Evolutionary conservation across 352 stramenopile species (phyloP).

Genomic region (Phytopythium delawarense): DNA sequence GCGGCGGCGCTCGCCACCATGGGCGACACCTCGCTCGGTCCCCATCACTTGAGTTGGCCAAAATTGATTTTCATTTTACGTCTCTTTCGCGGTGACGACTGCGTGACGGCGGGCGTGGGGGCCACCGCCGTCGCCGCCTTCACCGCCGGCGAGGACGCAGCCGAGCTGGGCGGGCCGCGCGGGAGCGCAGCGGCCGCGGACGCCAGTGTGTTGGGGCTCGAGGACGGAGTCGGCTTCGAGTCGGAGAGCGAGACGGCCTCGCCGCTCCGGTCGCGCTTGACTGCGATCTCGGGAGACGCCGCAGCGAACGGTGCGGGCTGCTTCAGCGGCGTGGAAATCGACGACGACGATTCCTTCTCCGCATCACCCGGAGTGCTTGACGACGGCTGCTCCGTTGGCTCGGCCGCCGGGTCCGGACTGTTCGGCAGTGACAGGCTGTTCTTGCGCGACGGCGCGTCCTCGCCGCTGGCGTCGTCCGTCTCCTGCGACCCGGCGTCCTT

Average conservation of each 20-base stretch:
- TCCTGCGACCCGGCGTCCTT: conserved; percentile 60
- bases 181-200: neutral
- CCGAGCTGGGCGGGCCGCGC: neutral
- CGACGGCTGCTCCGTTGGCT: conserved; percentile 17
- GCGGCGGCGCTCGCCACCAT: conserved; percentile 4
- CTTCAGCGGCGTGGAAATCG: conserved; percentile 27
- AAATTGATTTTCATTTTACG: conserved; percentile 93
- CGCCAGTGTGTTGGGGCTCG: neutral
- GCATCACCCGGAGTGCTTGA: conserved; percentile 15
- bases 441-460: conserved; percentile 22
- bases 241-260: neutral
- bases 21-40: conserved; percentile 15
- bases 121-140: conserved; percentile 36
- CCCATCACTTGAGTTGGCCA: conserved; percentile 82
- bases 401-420: conserved; percentile 46
- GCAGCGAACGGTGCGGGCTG: conserved; percentile 19
- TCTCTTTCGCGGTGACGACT: conserved; percentile 79
- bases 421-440: conserved; percentile 35
- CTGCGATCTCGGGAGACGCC: conserved; percentile 1
- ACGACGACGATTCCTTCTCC: conserved; percentile 26
- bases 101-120: conserved; percentile 27
- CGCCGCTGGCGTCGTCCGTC: conserved; percentile 44
- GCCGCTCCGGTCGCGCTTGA: conserved; percentile 12
- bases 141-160: conserved; percentile 18
- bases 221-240: neutral